Conservation (phyloP, 805 yeast species). For the Candida bentonensis region DNA sequence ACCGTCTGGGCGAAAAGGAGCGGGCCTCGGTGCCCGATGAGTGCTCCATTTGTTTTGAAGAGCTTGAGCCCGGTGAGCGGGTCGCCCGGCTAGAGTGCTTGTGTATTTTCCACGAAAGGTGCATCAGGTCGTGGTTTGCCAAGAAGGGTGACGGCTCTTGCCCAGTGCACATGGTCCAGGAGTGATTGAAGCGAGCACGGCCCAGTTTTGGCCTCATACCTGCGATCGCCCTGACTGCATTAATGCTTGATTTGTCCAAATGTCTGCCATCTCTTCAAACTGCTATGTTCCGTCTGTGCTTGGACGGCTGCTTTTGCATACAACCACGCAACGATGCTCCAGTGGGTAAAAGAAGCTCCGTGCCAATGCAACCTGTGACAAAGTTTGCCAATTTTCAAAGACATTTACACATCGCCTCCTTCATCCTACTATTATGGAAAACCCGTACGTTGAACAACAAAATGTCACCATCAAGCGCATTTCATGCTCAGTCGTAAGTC, state of each 20-base stretch:
- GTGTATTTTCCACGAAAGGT: constrained; percentile 83
- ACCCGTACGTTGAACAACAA: constrained; percentile 76
- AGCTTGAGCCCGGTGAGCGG: constrained; percentile 68
- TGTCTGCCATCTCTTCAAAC: too few species aligned
- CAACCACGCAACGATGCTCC: too few species aligned
- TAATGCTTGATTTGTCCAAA: too few species aligned
- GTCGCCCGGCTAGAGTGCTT: constrained; percentile 89
- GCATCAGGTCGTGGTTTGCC: constrained; percentile 85
- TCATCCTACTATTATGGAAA: too few species aligned
- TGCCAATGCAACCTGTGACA: too few species aligned
- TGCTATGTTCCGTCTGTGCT: too few species aligned
- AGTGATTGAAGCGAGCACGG: constrained; percentile 3
- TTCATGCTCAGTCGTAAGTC: constrained; percentile 58
- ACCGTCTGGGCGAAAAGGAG: constrained; percentile 28
- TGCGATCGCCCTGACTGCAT: too few species aligned
- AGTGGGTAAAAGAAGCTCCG: too few species aligned
- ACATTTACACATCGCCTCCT: too few species aligned
- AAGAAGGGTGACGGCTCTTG: constrained; percentile 76
- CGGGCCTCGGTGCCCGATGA: constrained; percentile 40
- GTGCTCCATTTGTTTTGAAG: constrained; percentile 91
- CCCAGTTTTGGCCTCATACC: too few species aligned
- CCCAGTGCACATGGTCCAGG: constrained; percentile 58
- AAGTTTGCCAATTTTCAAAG: too few species aligned
- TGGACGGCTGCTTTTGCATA: too few species aligned
- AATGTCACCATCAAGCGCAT: constrained; percentile 62